phyloP scores from a whole-genome alignment of 768 basidiomycete species.

The Auricularia sp. region DNA sequence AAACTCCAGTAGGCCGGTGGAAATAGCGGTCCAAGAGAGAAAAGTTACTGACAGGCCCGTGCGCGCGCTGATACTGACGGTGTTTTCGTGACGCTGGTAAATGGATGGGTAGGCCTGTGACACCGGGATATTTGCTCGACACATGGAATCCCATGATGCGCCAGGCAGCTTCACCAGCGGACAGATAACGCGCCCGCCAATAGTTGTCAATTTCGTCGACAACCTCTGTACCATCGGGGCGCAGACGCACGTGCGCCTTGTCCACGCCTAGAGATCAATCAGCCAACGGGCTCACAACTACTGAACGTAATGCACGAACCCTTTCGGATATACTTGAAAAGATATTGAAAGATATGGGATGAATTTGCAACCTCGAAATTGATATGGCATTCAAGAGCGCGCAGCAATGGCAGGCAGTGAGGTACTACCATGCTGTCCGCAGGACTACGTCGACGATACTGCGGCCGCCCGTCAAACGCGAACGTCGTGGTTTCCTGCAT shows the following conservation, averaged over 20 bases:
- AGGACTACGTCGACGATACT: constrained; percentile 16
- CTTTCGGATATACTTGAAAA: constrained; percentile 16
- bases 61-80: constrained; percentile 17
- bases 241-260: constrained; percentile 7
- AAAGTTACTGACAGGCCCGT: background rate
- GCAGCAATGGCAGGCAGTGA: constrained; percentile 17
- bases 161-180: constrained; percentile 29
- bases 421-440: constrained; percentile 25
- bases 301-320: constrained; percentile 11
- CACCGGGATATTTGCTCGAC: constrained; percentile 23
- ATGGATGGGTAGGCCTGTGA: constrained; percentile 27
- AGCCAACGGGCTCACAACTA: too few species aligned
- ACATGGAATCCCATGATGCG: constrained; percentile 23
- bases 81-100: constrained; percentile 9
- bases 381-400: constrained; percentile 26
- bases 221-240: constrained; percentile 1
- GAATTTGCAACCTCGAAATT: constrained; percentile 24
- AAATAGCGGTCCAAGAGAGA: constrained; percentile 19
- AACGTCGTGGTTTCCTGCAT: constrained; percentile 16
- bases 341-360: background rate
- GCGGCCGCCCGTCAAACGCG: constrained; percentile 20
- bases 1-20: constrained; percentile 6
- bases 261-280: constrained; percentile 12
- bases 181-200: constrained; percentile 9
- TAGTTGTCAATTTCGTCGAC: constrained; percentile 29